Evolutionary conservation across 1,284 basidiomycete species (phyloP).

Genomic region (Acaromyces ingoldii): DNA sequence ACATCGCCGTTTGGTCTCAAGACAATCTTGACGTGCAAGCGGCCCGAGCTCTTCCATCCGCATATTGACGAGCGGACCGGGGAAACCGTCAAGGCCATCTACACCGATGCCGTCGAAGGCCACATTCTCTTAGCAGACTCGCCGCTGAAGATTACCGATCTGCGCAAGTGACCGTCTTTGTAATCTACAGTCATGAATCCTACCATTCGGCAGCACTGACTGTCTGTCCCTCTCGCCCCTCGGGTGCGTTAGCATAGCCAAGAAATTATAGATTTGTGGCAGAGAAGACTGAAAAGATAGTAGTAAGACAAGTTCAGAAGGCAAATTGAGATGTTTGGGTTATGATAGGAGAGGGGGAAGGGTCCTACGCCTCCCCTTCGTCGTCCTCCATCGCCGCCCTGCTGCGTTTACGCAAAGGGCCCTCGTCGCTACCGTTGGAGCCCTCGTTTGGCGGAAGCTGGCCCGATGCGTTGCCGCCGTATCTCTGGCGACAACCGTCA

Average conservation of each 20-base stretch:
- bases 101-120: constrained; percentile 18
- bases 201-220: no score
- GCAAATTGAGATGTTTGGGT: no score
- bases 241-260: no score
- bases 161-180: no score
- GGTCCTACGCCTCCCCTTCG: neutral
- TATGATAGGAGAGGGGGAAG: neutral
- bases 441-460: neutral
- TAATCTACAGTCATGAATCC: no score
- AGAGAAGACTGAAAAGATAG: no score
- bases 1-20: constrained; percentile 76
- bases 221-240: no score
- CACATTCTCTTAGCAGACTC: constrained; percentile 10
- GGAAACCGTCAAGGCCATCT: constrained; percentile 10
- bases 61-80: constrained; percentile 57
- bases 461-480: neutral
- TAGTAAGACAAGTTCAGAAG: no score
- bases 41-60: constrained; percentile 18
- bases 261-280: no score
- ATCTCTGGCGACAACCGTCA: constrained; percentile 2
- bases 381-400: neutral
- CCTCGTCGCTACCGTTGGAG: neutral
- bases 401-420: neutral
- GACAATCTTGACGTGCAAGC: constrained; percentile 40
- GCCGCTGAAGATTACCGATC: constrained; percentile 1